These are phyloP conservation scores for Globisporangium megalacanthum DNA, from an alignment of 352 stramenopile genomes.

Conservation along the genomic window DNA sequence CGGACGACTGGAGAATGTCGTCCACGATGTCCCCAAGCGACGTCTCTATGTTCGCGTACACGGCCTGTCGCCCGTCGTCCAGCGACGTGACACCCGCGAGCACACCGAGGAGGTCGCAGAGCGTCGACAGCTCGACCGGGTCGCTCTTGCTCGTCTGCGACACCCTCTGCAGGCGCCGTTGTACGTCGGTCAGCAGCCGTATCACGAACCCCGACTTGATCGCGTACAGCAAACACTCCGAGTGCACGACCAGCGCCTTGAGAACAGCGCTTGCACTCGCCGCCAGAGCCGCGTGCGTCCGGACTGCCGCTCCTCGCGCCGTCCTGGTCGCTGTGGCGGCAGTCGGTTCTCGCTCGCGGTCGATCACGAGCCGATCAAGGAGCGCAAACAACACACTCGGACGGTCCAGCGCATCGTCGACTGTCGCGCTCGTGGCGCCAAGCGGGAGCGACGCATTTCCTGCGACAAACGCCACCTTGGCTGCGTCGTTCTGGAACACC, in stretches of 20 bases:
- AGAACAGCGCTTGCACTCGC: conserved; percentile 37
- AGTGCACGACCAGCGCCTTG: conserved; percentile 36
- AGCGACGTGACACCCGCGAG: conserved; percentile 32
- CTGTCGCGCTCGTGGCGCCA: neutral
- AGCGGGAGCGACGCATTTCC: conserved; percentile 1
- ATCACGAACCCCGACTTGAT: conserved; percentile 39
- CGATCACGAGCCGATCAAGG: conserved; percentile 10
- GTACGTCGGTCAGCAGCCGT: conserved; percentile 28
- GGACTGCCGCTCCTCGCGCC: neutral
- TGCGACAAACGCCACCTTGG: conserved; percentile 28
- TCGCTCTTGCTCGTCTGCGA: conserved; percentile 32
- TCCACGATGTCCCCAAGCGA: conserved; percentile 34
- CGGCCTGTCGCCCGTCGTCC: conserved; percentile 37
- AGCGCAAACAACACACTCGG: conserved; percentile 12
- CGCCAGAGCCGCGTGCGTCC: conserved; percentile 10
- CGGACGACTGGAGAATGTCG: conserved; percentile 34
- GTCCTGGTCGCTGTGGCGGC: neutral
- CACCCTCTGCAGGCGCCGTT: conserved; percentile 27
- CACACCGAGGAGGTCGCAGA: conserved; percentile 41
- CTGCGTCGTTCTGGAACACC: conserved; percentile 31
- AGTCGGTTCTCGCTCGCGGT: conserved; percentile 1
- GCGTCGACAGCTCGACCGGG: conserved; percentile 21
- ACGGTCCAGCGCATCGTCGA: neutral
- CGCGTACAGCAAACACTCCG: conserved; percentile 38
- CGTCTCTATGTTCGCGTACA: conserved; percentile 27